These are phyloP conservation scores for Mesembryanthemum crystallinum DNA, from an alignment of 148 eudicot species.

Conservation along the genomic window DNA sequence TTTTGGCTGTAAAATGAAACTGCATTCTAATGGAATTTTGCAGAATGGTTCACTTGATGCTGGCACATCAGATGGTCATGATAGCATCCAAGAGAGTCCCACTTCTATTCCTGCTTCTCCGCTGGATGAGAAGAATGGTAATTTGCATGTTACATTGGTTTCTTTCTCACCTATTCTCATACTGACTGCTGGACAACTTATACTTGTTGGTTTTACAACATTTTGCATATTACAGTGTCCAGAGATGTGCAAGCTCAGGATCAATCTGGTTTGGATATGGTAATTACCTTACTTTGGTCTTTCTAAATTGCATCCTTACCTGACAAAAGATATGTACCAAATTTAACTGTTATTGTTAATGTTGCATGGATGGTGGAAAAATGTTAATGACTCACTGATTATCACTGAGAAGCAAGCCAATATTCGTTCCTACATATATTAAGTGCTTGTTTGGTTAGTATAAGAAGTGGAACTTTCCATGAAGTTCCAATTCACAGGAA, in stretches of 20 bases:
- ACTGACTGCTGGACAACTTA: not conserved
- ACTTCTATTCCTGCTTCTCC: conserved; percentile 37
- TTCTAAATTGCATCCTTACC: not conserved
- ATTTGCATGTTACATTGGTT: conserved; percentile 1
- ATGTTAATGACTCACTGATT: not conserved
- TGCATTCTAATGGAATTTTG: conserved; percentile 12
- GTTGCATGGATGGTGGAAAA: not conserved
- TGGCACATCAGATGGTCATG: conserved; percentile 39
- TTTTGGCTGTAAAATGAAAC: conserved; percentile 1
- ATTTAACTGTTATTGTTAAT: not conserved
- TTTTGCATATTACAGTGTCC: conserved; percentile 29
- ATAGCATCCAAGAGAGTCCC: conserved; percentile 41
- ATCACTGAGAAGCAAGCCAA: not conserved
- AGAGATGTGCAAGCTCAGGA: conserved; percentile 27
- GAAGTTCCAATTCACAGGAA: no score
- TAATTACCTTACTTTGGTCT: conserved; percentile 26
- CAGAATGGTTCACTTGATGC: conserved; percentile 51
- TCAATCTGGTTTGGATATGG: conserved; percentile 44
- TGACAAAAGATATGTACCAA: not conserved
- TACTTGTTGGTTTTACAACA: conserved; percentile 16
- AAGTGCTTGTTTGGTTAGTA: no score
- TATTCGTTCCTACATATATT: no score
- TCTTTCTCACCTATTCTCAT: not conserved
- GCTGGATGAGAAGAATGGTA: conserved; percentile 41
- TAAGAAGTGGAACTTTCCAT: no score